A percentile compares a stretch with the other conserved stretches of the same genome.
phyloP scores from a whole-genome alignment of 805 yeast genomes.

The Starmera amethionina region DNA sequence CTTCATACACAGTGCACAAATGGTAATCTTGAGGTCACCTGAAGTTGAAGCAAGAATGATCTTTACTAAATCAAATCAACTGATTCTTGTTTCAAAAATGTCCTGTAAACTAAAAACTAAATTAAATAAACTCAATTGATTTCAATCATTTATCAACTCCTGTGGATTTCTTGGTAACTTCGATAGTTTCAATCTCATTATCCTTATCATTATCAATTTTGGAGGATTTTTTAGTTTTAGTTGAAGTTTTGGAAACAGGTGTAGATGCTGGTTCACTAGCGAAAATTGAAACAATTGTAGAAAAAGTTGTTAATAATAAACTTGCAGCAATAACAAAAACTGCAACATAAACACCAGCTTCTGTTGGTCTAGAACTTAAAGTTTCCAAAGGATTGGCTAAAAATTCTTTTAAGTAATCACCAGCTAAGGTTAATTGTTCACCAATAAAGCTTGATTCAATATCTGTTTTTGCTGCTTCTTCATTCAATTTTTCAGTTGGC shows the following conservation, averaged over 20 bases:
- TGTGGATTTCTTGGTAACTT: slow-evolving; percentile 2
- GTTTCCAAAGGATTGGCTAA: slow-evolving; percentile 34
- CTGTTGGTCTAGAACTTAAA: slow-evolving; percentile 36
- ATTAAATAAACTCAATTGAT: slow-evolving; percentile 3
- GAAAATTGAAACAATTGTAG: slow-evolving; percentile 18
- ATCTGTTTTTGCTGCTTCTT: background rate
- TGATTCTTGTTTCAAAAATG: background rate
- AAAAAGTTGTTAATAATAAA: slow-evolving; percentile 32
- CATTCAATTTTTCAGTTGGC: background rate
- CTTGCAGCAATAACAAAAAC: slow-evolving; percentile 31
- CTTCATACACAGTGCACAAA: too few species aligned
- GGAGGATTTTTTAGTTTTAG: background rate
- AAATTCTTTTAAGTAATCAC: slow-evolving; percentile 29
- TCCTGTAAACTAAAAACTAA: background rate
- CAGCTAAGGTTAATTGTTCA: slow-evolving; percentile 10
- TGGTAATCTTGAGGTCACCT: too few species aligned
- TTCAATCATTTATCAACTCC: slow-evolving; percentile 8
- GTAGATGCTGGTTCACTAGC: slow-evolving; percentile 11
- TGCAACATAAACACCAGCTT: slow-evolving; percentile 37
- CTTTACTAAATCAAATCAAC: background rate
- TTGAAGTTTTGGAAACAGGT: slow-evolving; percentile 2
- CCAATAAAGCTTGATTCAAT: slow-evolving; percentile 8
- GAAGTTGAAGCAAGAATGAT: too few species aligned
- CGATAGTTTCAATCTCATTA: slow-evolving; percentile 6
- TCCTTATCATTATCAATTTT: background rate